A percentile compares a stretch with the other conserved stretches of the same genome.
Evolutionary conservation across 495 filamentous ascomycete genomes (phyloP).

Genomic region (Penicillium cataractarum): DNA sequence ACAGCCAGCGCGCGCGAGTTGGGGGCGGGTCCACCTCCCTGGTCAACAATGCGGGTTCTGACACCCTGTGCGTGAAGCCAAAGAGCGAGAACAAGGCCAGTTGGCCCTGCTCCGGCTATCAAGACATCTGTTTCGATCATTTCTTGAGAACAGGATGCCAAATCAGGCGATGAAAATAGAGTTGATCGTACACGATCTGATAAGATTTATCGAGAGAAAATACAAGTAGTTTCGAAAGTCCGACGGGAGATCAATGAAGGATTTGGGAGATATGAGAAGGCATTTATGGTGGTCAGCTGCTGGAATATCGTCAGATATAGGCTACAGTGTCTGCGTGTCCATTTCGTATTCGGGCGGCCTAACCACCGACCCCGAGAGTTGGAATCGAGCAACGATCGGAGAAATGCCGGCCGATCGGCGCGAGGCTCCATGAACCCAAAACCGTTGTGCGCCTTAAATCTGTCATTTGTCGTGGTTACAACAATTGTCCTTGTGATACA

Average conservation of each 20-base stretch:
- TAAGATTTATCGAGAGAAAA: neutral
- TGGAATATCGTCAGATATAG: neutral
- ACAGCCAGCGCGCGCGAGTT: constrained; percentile 43
- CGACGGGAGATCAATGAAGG: neutral
- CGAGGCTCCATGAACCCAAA: constrained; percentile 1
- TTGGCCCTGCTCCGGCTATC: constrained; percentile 46
- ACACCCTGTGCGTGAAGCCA: constrained; percentile 42
- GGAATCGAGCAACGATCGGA: constrained; percentile 6
- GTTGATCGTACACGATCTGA: neutral
- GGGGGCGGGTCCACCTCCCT: constrained; percentile 26
- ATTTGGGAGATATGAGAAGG: neutral
- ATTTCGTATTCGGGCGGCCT: constrained; percentile 13
- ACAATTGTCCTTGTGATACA: neutral
- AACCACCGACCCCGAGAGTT: constrained; percentile 23
- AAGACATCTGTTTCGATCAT: constrained; percentile 37
- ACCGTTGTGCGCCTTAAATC: neutral
- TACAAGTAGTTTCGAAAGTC: neutral
- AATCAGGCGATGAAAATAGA: neutral
- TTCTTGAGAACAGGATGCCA: neutral
- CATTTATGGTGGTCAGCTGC: neutral
- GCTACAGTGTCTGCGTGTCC: neutral
- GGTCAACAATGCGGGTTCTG: constrained; percentile 41
- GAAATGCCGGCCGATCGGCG: constrained; percentile 17
- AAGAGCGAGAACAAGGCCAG: constrained; percentile 45
- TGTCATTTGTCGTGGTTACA: neutral